A percentile compares a stretch with the other conserved stretches of the same genome.
Conservation (phyloP, 768 basidiomycete species). For the Mycena amicta region DNA sequence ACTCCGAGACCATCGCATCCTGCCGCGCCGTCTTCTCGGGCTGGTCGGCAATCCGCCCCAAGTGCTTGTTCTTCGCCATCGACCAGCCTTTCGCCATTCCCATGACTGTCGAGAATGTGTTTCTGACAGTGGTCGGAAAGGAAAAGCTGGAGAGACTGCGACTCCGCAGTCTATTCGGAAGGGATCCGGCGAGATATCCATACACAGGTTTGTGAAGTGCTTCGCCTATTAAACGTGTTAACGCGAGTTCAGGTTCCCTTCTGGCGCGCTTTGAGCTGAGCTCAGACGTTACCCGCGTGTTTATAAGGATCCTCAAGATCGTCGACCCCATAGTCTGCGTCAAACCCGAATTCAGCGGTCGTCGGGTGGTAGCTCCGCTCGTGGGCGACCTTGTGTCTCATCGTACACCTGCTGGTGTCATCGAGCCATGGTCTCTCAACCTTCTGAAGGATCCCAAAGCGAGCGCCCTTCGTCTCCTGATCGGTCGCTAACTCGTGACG, state of each 20-base stretch:
- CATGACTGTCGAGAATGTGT: constrained; percentile 1
- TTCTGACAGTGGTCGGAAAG: constrained; percentile 1
- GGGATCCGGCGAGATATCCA: not conserved
- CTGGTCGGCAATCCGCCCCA: not conserved
- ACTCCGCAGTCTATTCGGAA: not conserved
- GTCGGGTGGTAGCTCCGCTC: not conserved
- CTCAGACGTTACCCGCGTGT: not conserved
- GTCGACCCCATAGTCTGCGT: not conserved
- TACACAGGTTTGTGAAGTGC: not conserved
- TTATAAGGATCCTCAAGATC: not conserved
- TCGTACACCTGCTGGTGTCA: not conserved
- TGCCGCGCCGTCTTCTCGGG: not conserved
- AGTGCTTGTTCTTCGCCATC: constrained; percentile 2
- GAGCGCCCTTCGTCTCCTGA: not conserved
- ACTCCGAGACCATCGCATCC: not conserved
- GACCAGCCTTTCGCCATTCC: not conserved
- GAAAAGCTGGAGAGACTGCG: not conserved
- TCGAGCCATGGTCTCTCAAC: not conserved
- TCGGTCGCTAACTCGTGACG: not conserved
- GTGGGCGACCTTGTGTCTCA: not conserved
- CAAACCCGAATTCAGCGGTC: not conserved
- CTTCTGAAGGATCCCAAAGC: not conserved
- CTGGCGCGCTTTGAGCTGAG: not conserved
- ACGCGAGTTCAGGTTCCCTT: not conserved
- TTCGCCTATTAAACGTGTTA: not conserved